phyloP scores from a whole-genome alignment of 768 basidiomycete genomes.

The Russula foetens region DNA sequence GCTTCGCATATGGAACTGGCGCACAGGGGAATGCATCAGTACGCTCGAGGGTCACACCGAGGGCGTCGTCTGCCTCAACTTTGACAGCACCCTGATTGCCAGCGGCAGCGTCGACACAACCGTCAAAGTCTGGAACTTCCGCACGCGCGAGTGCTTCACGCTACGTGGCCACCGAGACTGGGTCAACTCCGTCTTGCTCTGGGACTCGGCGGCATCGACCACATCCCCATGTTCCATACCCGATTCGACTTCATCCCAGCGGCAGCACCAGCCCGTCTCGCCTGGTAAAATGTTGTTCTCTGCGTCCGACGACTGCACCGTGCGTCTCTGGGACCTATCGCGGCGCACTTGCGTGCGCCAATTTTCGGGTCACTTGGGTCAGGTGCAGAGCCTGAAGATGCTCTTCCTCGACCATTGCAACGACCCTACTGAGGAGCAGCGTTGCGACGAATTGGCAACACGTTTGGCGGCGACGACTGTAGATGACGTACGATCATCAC shows the following conservation, averaged over 20 bases:
- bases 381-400: conserved; percentile 87
- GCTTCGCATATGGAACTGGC: conserved; percentile 95
- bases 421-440: not conserved
- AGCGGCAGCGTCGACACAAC: conserved; percentile 93
- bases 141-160: conserved; percentile 85
- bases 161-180: conserved; percentile 90
- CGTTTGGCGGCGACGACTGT: not conserved
- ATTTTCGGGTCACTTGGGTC: conserved; percentile 86
- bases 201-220: conserved; percentile 51
- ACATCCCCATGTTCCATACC: conserved; percentile 27
- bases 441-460: not conserved
- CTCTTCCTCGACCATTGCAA: conserved; percentile 46
- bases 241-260: conserved; percentile 24
- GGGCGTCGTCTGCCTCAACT: conserved; percentile 86
- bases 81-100: conserved; percentile 85
- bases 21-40: conserved; percentile 78
- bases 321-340: conserved; percentile 90
- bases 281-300: conserved; percentile 96
- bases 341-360: conserved; percentile 71
- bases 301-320: conserved; percentile 89
- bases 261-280: conserved; percentile 53
- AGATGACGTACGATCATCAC: not conserved
- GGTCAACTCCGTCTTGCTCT: conserved; percentile 92
- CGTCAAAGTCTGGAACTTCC: conserved; percentile 91
- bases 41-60: conserved; percentile 87